These are phyloP conservation scores for Kingdonia uniflora DNA, from an alignment of 164 flowering plant species.

Conservation along the genomic window DNA sequence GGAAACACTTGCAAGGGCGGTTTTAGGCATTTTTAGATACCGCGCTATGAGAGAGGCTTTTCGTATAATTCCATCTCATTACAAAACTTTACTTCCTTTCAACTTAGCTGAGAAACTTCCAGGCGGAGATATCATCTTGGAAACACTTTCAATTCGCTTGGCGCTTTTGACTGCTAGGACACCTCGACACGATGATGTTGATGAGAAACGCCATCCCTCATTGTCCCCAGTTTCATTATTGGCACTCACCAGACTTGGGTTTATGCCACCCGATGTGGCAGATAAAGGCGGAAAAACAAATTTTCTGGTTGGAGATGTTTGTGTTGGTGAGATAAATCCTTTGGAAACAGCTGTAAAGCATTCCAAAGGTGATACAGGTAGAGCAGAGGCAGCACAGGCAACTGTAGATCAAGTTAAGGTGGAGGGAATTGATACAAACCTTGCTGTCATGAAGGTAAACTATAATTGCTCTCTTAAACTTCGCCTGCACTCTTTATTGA, in stretches of 20 bases:
- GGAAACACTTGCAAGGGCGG: slow-evolving; percentile 71
- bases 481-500: no score
- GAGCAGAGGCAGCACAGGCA: slow-evolving; percentile 81
- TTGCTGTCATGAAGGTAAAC: slow-evolving; percentile 79
- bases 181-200: slow-evolving; percentile 14
- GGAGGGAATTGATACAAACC: slow-evolving; percentile 80
- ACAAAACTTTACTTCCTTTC: slow-evolving; percentile 56
- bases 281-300: slow-evolving; percentile 21
- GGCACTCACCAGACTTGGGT: slow-evolving; percentile 46
- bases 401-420: slow-evolving; percentile 83
- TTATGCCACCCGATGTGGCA: slow-evolving; percentile 22
- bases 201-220: slow-evolving; percentile 15
- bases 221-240: slow-evolving; percentile 38
- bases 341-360: slow-evolving; percentile 55
- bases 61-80: slow-evolving; percentile 35
- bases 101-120: slow-evolving; percentile 83
- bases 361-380: slow-evolving; percentile 40
- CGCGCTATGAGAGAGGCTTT: slow-evolving; percentile 79
- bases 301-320: slow-evolving; percentile 33
- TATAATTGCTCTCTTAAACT: background rate
- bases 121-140: slow-evolving; percentile 64
- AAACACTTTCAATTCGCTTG: slow-evolving; percentile 44
- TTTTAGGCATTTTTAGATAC: slow-evolving; percentile 49
- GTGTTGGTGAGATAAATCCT: slow-evolving; percentile 61
- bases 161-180: slow-evolving; percentile 19